Evolutionary conservation across 2,329 filamentous ascomycete species (phyloP).

Genomic region (Colletotrichum sp.): DNA sequence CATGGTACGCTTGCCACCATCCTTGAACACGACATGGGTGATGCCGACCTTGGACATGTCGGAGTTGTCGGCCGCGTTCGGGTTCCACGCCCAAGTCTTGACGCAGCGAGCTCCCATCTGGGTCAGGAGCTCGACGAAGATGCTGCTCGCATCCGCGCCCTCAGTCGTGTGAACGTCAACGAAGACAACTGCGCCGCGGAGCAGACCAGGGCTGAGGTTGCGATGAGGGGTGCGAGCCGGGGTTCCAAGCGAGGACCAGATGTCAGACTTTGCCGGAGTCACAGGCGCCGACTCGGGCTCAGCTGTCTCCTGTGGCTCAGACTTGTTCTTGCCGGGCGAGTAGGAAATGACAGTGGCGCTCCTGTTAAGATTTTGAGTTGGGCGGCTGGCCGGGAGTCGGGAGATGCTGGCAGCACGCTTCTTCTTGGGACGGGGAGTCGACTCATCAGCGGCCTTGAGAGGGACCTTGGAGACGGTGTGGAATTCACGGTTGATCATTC

Average conservation of each 20-base stretch:
- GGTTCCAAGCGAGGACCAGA: constrained; percentile 61
- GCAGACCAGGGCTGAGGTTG: constrained; percentile 56
- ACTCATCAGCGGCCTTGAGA: constrained; percentile 70
- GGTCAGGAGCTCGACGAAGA: constrained; percentile 79
- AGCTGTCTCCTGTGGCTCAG: constrained; percentile 27
- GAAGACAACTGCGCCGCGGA: constrained; percentile 77
- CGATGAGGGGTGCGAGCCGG: constrained; percentile 61
- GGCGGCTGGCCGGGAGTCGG: constrained; percentile 48
- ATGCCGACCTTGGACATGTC: constrained; percentile 68
- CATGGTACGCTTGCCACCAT: constrained; percentile 79
- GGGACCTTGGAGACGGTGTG: constrained; percentile 81
- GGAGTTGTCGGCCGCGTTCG: constrained; percentile 38
- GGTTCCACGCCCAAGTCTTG: constrained; percentile 78
- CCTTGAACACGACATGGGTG: constrained; percentile 90
- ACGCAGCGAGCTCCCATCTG: constrained; percentile 85
- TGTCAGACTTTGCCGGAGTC: constrained; percentile 54
- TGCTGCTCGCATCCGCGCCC: constrained; percentile 79
- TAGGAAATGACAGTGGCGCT: constrained; percentile 61
- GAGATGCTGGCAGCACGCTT: constrained; percentile 58
- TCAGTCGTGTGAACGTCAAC: constrained; percentile 86
- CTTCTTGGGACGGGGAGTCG: constrained; percentile 53
- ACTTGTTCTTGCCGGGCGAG: constrained; percentile 52
- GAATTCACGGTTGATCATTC: constrained; percentile 58
- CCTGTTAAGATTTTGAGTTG: constrained; percentile 43
- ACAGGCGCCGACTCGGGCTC: constrained; percentile 37